Conservation (phyloP, 768 basidiomycete genomes). For the Agrocybe pediades region DNA sequence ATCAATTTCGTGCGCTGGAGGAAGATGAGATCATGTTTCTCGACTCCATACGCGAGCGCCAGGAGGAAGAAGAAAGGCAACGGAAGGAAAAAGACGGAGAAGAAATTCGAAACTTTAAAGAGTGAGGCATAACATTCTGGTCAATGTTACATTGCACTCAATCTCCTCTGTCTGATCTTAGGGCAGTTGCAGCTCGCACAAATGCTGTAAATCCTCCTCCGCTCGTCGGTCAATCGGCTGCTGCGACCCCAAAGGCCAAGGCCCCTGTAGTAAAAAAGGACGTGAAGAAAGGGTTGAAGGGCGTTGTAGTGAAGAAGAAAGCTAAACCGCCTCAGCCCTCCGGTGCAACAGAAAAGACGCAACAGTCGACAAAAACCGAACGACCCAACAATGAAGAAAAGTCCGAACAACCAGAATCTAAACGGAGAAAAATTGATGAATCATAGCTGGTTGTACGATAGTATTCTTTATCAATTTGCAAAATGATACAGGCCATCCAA, state of each 20-base stretch:
- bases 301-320: slow-evolving; percentile 81
- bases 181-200: slow-evolving; percentile 71
- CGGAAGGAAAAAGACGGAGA: slow-evolving; percentile 77
- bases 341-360: slow-evolving; percentile 17
- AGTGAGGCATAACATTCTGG: slow-evolving; percentile 43
- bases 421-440: slow-evolving; percentile 53
- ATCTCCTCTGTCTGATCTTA: slow-evolving; percentile 20
- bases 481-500: too few species aligned
- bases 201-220: slow-evolving; percentile 48
- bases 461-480: too few species aligned
- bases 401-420: slow-evolving; percentile 41
- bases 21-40: slow-evolving; percentile 91
- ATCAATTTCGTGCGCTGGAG: slow-evolving; percentile 87
- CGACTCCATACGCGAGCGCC: slow-evolving; percentile 76
- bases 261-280: slow-evolving; percentile 57
- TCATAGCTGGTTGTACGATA: background rate
- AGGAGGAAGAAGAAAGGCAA: slow-evolving; percentile 74
- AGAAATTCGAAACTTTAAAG: slow-evolving; percentile 76
- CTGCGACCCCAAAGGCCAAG: slow-evolving; percentile 27
- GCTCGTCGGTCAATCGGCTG: slow-evolving; percentile 25
- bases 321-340: slow-evolving; percentile 37
- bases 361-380: slow-evolving; percentile 15
- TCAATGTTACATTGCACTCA: background rate
- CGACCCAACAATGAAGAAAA: slow-evolving; percentile 23
- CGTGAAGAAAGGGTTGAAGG: slow-evolving; percentile 68